Conservation (phyloP, 306 rosid genomes). For the Fragaria iinumae region DNA sequence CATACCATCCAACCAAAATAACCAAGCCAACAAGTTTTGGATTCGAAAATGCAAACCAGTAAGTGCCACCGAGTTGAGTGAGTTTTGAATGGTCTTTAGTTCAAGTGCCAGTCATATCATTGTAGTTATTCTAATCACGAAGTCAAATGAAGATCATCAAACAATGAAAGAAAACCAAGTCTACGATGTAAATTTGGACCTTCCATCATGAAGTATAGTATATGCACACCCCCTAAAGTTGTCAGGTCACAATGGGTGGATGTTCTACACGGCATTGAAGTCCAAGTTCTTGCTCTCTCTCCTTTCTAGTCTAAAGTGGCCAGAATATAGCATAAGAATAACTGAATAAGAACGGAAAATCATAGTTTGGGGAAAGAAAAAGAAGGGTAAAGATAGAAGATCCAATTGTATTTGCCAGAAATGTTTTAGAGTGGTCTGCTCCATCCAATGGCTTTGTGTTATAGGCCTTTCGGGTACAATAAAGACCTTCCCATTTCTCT, state of each 20-base stretch:
- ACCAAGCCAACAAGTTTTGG: neutral
- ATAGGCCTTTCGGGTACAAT: neutral
- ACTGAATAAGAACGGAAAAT: neutral
- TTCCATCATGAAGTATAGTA: slow-evolving; percentile 4
- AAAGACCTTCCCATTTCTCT: neutral
- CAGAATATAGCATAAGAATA: slow-evolving; percentile 3
- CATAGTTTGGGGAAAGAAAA: neutral
- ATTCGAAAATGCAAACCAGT: neutral
- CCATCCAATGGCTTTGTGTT: slow-evolving; percentile 5
- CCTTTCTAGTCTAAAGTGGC: neutral
- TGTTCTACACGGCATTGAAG: neutral
- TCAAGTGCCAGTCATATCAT: neutral
- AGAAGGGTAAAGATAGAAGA: neutral
- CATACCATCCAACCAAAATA: neutral
- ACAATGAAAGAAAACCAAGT: neutral
- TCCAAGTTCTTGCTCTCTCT: slow-evolving; percentile 7
- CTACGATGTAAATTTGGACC: slow-evolving; percentile 3
- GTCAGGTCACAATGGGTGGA: slow-evolving; percentile 23
- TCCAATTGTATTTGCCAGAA: neutral
- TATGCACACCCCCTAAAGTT: neutral
- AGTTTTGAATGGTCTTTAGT: neutral
- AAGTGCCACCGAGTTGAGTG: neutral
- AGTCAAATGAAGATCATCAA: neutral
- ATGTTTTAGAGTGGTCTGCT: neutral
- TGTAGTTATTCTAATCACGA: neutral